Evolutionary conservation across 2,329 filamentous ascomycete genomes (phyloP), one percentile per base, ranked within the genome.

Genomic region (Neocucurbitaria cava): DNA sequence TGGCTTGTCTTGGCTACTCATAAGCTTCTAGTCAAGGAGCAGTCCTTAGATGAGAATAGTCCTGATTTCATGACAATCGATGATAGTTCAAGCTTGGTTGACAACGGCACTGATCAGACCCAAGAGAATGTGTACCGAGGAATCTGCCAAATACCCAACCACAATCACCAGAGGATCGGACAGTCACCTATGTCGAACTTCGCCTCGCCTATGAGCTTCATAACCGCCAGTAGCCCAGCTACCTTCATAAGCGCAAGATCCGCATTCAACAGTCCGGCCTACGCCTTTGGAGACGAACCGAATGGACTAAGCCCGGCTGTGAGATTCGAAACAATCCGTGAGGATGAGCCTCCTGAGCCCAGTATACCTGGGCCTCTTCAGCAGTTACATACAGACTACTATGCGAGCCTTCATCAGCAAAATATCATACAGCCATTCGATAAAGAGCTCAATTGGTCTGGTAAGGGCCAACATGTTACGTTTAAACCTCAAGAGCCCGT

Each of bases 381-480:
- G 6, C 13, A 44, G 13, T 2, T 53, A n/a, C 23, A 35, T 0
- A 8, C 30, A 5, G 42, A 52, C 26, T 57, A 52, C 5, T 45
- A 46, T 18, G 5, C 3, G 1, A 24, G 0, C 5, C 50, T 57
- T 18, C 33, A 10, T 0, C 8, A 23, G 23, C 24, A 33, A 23
- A 21, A 49, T 10, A 39, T 52, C 23, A 21, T 46, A 3, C 40
- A 45, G 23, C 47, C 53, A 7, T 52, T 46, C n/a, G 46, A 61
- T 3, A 47, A 49, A 13, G 61, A 62, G 28, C 28, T 61, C 8
- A 62, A 66, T 21, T 69, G 64, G 64, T 69, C 66, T 10, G 63
- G 64, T 0, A 58, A 53, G 35, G 66, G 64, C 2, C 64, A 69
- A 26, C 62, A 68, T 38, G 59, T 66, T 3, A 56, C 50, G 1